These are phyloP conservation scores for Trichoderma polysporum DNA, from an alignment of 2,329 filamentous ascomycete genomes.

Conservation along the genomic window DNA sequence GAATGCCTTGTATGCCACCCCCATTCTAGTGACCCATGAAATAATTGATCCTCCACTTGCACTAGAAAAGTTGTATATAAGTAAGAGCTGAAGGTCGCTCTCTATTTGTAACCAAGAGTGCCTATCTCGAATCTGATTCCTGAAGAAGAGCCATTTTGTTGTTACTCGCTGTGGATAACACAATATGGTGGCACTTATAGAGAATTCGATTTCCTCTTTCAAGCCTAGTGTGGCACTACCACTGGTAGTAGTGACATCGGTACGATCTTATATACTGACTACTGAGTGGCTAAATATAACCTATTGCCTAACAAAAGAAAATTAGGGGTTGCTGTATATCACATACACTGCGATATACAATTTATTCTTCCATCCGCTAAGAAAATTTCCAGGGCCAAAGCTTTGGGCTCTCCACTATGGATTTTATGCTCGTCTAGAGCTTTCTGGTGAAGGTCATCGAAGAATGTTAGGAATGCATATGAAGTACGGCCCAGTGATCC, in stretches of 20 bases:
- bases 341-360: conserved; percentile 3
- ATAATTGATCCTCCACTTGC: not conserved
- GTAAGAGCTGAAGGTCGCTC: not conserved
- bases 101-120: not conserved
- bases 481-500: conserved; percentile 17
- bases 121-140: not conserved
- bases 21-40: not conserved
- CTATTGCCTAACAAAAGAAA: not conserved
- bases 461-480: not conserved
- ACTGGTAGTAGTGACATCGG: not conserved
- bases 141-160: too few species aligned
- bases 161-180: not conserved
- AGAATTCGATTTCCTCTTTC: not conserved
- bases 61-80: not conserved
- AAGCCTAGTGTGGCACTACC: not conserved
- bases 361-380: conserved; percentile 19
- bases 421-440: not conserved
- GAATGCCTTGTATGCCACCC: not conserved
- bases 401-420: conserved; percentile 7
- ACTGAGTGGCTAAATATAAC: not conserved
- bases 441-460: not conserved
- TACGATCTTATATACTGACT: not conserved
- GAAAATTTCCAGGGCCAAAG: conserved; percentile 6
- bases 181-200: not conserved
- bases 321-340: conserved; percentile 8